These are phyloP conservation scores for Asclepias syriaca DNA, from an alignment of 257 asterid genomes.

Conservation along the genomic window DNA sequence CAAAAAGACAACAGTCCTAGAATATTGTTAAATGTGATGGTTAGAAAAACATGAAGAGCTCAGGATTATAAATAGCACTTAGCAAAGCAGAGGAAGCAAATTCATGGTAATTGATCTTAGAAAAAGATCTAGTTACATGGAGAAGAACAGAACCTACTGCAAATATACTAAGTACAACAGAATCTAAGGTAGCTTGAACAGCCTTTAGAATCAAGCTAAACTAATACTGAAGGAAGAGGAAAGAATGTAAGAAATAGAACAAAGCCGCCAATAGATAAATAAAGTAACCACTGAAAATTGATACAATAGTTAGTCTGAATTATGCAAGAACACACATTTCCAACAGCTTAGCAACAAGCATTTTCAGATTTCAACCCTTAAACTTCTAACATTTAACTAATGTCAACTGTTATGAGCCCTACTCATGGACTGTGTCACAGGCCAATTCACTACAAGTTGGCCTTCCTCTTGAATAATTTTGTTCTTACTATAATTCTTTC, in stretches of 20 bases:
- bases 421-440: too few relatives aligned
- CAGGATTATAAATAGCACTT: not conserved
- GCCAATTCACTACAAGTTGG: too few relatives aligned
- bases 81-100: not conserved
- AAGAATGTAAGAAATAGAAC: not conserved
- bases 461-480: too few relatives aligned
- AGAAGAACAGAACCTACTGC: not conserved
- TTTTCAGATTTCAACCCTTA: not conserved
- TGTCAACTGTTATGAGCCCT: too few relatives aligned
- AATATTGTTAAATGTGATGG: not conserved
- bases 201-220: not conserved
- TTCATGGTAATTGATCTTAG: not conserved
- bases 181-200: not conserved
- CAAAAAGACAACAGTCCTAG: not conserved
- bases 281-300: not conserved
- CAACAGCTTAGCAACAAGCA: not conserved
- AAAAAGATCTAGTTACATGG: not conserved
- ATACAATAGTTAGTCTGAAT: not conserved
- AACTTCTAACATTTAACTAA: not conserved
- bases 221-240: not conserved
- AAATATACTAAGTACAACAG: not conserved
- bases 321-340: not conserved
- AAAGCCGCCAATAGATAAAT: not conserved
- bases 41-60: not conserved
- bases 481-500: too few relatives aligned